Evolutionary conservation across 805 yeast genomes (phyloP), one percentile per base, ranked within the genome.

Genomic region (Cephaloascus fragrans): DNA sequence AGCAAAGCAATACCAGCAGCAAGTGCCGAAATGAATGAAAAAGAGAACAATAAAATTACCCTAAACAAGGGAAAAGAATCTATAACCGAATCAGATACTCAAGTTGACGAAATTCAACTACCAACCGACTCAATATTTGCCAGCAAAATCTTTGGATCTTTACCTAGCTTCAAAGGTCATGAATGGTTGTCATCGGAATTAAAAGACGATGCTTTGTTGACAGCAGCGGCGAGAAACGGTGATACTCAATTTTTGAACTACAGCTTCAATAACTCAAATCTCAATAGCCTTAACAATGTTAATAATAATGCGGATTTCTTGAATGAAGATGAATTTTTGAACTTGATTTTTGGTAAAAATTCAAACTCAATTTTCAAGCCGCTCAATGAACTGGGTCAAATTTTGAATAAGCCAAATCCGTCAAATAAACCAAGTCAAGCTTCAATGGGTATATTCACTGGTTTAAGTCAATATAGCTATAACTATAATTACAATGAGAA

Each of bases 121-220:
- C 35, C 42, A 3, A 41, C 43, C 10, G 50, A 44, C 19, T 42
- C 44, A n/a, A 17, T 18, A 4, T 26, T 19, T 12, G 10, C 26
- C 34, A 43, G 48, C 44, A 54, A 47, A 37, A 41, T 42, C 3
- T 38, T 26, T 18, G 26, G 14, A 5, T 38, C 18, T 26, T 18
- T 17, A 34, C 42, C 43, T 44, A 41, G 47, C 36, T 48, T 57
- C 3, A 61, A 63, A 29, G 80, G 77, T 38, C 73, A 73, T 40
- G 76, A 79, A 46, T 81, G 87, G 87, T 63, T 82, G 18, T 77
- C 87, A 14, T 77, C 73, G 40, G 89, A 82, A 50, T 61, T 82
- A 35, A 54, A 83, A 38, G 86, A 79, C 45, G 88, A 82, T 48
- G 88, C 87, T 0, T 57, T 82, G 19, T 59, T 82, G 44, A 80